phyloP scores from a whole-genome alignment of 306 rosid species.

The Herpetospermum pedunculosum region DNA sequence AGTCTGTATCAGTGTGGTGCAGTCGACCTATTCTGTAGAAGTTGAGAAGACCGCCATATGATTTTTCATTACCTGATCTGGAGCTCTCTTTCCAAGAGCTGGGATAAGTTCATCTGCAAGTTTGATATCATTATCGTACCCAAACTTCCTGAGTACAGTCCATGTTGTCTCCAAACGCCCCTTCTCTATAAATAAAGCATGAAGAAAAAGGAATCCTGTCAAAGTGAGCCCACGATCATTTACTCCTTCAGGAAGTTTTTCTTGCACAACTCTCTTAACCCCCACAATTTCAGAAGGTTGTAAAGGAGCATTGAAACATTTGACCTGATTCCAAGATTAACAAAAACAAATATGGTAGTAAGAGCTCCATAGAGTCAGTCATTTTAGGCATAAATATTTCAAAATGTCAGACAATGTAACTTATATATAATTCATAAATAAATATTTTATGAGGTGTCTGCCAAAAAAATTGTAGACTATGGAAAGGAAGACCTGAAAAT shows the following conservation, averaged over 20 bases:
- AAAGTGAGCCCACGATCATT: constrained; percentile 90
- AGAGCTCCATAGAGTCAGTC: not conserved
- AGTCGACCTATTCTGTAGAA: not conserved
- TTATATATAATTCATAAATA: not conserved
- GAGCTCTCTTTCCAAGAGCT: constrained; percentile 42
- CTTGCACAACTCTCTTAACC: constrained; percentile 90
- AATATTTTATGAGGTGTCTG: not conserved
- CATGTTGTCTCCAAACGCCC: constrained; percentile 98
- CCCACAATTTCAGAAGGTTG: constrained; percentile 90
- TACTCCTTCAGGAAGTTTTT: constrained; percentile 89
- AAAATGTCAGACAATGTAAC: not conserved
- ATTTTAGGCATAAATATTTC: not conserved
- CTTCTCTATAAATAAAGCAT: constrained; percentile 89
- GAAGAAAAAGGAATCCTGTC: constrained; percentile 95
- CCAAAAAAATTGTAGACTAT: not conserved
- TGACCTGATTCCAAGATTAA: constrained; percentile 47
- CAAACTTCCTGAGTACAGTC: constrained; percentile 95
- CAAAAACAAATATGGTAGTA: not conserved
- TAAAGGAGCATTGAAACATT: constrained; percentile 94
- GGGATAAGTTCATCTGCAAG: constrained; percentile 79
- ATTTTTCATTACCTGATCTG: constrained; percentile 62
- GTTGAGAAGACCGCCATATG: not conserved
- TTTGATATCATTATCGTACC: constrained; percentile 84
- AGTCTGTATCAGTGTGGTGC: not conserved
- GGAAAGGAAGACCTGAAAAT: constrained; percentile 32